Conservation (phyloP, 1,284 basidiomycete species). For the Ustilago sp. region DNA sequence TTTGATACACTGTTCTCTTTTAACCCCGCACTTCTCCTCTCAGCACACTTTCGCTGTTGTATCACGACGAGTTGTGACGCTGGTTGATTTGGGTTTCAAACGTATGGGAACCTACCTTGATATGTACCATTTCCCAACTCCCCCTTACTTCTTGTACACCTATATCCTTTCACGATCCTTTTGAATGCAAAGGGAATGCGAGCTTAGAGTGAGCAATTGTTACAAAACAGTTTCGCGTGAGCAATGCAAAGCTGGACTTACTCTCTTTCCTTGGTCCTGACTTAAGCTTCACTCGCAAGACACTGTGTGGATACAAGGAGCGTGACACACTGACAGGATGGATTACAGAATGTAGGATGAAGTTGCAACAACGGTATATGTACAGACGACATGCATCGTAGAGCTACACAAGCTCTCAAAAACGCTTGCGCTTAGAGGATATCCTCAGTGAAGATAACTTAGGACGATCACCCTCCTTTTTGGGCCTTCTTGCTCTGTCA, state of each 20-base stretch:
- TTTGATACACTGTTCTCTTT: too few relatives aligned
- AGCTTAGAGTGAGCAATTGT: too few relatives aligned
- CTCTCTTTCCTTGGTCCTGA: neutral
- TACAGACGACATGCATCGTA: neutral
- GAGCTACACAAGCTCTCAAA: neutral
- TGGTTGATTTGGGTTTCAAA: neutral
- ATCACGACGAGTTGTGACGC: neutral
- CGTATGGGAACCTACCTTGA: too few relatives aligned
- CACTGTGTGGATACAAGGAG: neutral
- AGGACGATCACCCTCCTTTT: neutral
- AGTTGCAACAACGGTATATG: slow-evolving; percentile 1
- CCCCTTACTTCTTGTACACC: too few relatives aligned
- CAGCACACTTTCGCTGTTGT: too few relatives aligned
- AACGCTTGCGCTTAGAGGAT: neutral
- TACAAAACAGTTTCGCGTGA: too few relatives aligned
- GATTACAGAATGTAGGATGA: neutral
- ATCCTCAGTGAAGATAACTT: neutral
- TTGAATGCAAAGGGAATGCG: too few relatives aligned
- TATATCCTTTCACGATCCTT: too few relatives aligned
- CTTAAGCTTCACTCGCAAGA: neutral
- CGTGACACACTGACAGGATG: neutral
- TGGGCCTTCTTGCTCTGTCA: neutral
- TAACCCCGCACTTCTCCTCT: too few relatives aligned
- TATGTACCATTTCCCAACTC: too few relatives aligned
- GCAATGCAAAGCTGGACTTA: too few relatives aligned